phyloP scores from a whole-genome alignment of 2,329 filamentous ascomycete genomes.

The Aspergillus sp. region DNA sequence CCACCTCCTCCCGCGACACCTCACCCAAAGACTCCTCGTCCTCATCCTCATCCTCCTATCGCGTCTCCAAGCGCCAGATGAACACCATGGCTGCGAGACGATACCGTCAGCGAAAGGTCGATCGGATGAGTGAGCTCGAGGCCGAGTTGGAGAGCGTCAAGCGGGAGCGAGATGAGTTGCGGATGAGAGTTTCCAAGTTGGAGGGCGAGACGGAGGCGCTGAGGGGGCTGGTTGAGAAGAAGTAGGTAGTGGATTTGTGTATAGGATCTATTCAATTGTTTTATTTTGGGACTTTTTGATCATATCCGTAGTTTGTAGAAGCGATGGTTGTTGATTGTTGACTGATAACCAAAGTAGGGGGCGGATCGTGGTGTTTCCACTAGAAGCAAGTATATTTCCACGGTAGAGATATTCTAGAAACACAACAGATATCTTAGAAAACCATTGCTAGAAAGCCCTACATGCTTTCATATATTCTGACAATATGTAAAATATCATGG shows the following conservation, averaged over 20 bases:
- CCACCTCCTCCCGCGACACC: neutral
- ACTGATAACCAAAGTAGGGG: too few species aligned
- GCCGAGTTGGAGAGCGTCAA: slow-evolving; percentile 25
- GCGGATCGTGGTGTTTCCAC: too few species aligned
- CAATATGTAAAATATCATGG: too few species aligned
- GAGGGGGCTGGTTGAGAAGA: slow-evolving; percentile 17
- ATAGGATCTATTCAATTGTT: too few species aligned
- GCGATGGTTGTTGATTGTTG: too few species aligned
- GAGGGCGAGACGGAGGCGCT: slow-evolving; percentile 33
- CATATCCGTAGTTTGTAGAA: too few species aligned
- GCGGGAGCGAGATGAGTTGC: slow-evolving; percentile 31
- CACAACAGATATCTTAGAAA: too few species aligned
- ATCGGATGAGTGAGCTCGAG: slow-evolving; percentile 28
- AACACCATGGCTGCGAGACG: slow-evolving; percentile 33
- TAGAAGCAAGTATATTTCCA: too few species aligned
- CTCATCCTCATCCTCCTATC: neutral
- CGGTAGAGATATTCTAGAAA: too few species aligned
- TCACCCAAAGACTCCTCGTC: neutral
- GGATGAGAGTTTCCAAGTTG: slow-evolving; percentile 28
- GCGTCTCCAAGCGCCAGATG: slow-evolving; percentile 28
- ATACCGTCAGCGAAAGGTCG: slow-evolving; percentile 31
- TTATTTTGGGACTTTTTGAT: too few species aligned
- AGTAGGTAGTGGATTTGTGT: neutral
- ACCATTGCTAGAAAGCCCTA: too few species aligned
- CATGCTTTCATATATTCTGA: too few species aligned